phyloP scores from a whole-genome alignment of 495 filamentous ascomycete species.

The Talaromyces nanjingensis region DNA sequence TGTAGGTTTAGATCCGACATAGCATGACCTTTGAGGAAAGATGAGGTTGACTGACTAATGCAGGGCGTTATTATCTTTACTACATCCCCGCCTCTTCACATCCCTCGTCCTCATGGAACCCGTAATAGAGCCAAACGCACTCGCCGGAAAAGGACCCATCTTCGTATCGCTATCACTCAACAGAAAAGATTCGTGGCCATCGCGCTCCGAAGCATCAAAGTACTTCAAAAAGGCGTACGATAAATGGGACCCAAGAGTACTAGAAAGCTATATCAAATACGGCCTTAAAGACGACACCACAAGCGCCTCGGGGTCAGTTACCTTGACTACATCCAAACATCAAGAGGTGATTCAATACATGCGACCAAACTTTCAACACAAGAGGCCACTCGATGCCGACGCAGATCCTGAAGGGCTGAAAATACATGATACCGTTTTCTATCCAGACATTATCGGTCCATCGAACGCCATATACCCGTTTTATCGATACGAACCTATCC shows the following conservation, averaged over 20 bases:
- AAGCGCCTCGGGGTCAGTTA: slow-evolving; percentile 27
- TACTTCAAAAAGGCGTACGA: slow-evolving; percentile 44
- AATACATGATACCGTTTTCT: not conserved
- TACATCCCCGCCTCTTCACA: slow-evolving; percentile 67
- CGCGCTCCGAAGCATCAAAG: slow-evolving; percentile 40
- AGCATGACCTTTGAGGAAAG: too few relatives aligned
- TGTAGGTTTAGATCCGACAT: not conserved
- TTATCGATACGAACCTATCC: slow-evolving; percentile 36
- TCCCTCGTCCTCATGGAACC: slow-evolving; percentile 67
- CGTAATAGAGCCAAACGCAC: slow-evolving; percentile 30
- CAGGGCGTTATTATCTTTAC: slow-evolving; percentile 29
- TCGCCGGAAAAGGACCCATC: not conserved
- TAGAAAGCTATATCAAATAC: slow-evolving; percentile 47
- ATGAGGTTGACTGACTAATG: too few relatives aligned
- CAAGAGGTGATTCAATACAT: slow-evolving; percentile 40
- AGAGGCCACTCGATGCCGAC: not conserved
- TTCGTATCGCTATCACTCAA: slow-evolving; percentile 30
- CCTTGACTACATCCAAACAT: slow-evolving; percentile 40
- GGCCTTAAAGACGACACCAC: slow-evolving; percentile 38
- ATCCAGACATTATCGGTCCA: slow-evolving; percentile 24
- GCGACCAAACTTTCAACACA: slow-evolving; percentile 21
- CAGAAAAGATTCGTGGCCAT: slow-evolving; percentile 56
- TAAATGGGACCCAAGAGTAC: slow-evolving; percentile 55
- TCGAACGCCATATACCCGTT: slow-evolving; percentile 31
- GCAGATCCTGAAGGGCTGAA: not conserved